Evolutionary conservation across 768 basidiomycete genomes (phyloP), one percentile per base, ranked within the genome.

Genomic region (Macrolepiota dolichaula): DNA sequence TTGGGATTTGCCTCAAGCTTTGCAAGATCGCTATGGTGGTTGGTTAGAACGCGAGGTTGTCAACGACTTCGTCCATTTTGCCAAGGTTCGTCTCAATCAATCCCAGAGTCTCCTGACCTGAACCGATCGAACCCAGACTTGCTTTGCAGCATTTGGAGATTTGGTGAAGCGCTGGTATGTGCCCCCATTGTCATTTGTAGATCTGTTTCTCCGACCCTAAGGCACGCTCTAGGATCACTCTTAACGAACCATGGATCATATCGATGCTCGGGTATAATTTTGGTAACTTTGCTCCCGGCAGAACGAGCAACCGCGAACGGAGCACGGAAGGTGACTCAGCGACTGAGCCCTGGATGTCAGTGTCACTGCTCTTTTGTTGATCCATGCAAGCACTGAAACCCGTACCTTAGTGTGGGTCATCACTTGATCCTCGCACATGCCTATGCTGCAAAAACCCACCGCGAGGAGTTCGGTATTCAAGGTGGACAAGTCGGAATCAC

Each of bases 1-100:
- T 68, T 91, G 89, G 90, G 90, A 92, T 65, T 77, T 91, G 6
- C 91, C 91, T 4, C 86, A 89, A 69, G 84, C 74, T 1, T 76
- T 94, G 47, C 81, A 89, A 38, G 85, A 91, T 57, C 79, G 86
- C 53, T 92, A 92, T 68, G 85, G 84, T 2, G 89, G 89, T 2
- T 92, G 88, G 89, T 73, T 89, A n/a, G 82, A 84, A 72, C 83
- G 81, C 63, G 78, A 86, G 58, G 81, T 89, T 53, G 73, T 87
- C 13, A 71, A 79, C 38, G 90, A 92, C 70, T 91, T 79, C 57
- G 78, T 79, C 27, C 74, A 80, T 64, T 92, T 87, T 68, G 83
- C 89, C 24, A 76, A 74, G 66, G 84, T 78, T 54, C 38, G 69
- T 12, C 3, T 15, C 38, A 49, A 6, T 9, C 32, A 32, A 32